Evolutionary conservation across 306 rosid genomes (phyloP).

Genomic region (Luffa acutangula): DNA sequence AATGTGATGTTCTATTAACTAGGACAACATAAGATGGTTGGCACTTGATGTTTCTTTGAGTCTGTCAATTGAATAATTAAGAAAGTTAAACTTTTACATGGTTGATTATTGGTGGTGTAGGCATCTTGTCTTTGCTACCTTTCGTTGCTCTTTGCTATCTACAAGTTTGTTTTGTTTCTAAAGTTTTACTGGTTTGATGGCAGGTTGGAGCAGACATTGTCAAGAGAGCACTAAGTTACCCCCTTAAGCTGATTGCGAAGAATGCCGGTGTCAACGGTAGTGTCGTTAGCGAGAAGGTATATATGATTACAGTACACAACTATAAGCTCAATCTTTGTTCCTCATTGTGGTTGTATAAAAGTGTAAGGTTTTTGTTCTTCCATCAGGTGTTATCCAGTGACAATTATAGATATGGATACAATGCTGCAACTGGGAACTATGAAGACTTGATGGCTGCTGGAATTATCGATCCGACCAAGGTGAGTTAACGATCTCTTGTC

Average conservation of each 20-base stretch:
- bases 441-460: conserved; percentile 99
- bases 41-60: background rate
- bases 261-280: conserved; percentile 99
- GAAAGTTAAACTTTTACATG: background rate
- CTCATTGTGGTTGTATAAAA: background rate
- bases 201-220: conserved; percentile 99
- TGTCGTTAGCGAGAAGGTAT: conserved; percentile 97
- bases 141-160: background rate
- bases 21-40: background rate
- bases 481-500: conserved; percentile 8
- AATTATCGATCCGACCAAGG: conserved; percentile 98
- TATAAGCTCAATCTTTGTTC: background rate
- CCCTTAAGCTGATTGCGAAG: conserved; percentile 89
- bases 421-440: conserved; percentile 93
- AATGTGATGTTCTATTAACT: background rate
- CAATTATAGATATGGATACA: conserved; percentile 63
- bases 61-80: background rate
- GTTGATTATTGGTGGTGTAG: background rate
- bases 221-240: conserved; percentile 87
- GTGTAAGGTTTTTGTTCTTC: background rate
- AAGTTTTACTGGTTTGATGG: background rate
- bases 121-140: background rate
- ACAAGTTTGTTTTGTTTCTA: background rate
- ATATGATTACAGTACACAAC: background rate
- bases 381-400: conserved; percentile 74